Evolutionary conservation across 73 alveolate species (phyloP).

Genomic region (Stentor coeruleus): DNA sequence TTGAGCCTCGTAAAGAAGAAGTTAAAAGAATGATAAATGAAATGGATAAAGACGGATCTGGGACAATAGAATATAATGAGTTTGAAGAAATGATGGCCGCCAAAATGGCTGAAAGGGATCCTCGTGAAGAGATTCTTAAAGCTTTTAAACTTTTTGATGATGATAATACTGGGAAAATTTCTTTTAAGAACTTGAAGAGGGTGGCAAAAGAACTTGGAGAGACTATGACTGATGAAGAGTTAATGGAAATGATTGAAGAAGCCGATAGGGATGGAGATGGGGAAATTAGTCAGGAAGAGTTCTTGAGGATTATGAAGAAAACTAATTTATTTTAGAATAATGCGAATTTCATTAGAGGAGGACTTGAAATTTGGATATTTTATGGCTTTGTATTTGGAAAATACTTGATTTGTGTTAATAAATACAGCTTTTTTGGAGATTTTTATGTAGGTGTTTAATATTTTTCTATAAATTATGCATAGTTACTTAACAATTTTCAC

Average conservation of each 20-base stretch:
- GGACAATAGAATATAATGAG: conserved; percentile 80
- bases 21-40: conserved; percentile 67
- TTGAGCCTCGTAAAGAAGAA: conserved; percentile 97
- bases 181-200: conserved; percentile 65
- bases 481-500: too few relatives aligned
- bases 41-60: conserved; percentile 85
- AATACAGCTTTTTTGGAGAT: too few relatives aligned
- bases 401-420: too few relatives aligned
- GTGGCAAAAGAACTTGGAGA: conserved; percentile 70
- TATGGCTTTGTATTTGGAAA: too few relatives aligned
- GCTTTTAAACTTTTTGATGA: conserved; percentile 90
- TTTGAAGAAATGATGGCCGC: too few relatives aligned
- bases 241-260: conserved; percentile 60
- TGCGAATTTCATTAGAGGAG: too few relatives aligned
- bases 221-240: too few relatives aligned
- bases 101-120: too few relatives aligned
- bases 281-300: conserved; percentile 68
- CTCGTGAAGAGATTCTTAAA: conserved; percentile 82
- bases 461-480: too few relatives aligned
- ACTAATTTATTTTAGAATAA: conserved; percentile 61
- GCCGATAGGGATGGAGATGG: conserved; percentile 73
- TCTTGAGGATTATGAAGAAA: conserved; percentile 67
- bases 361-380: too few relatives aligned
- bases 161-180: conserved; percentile 81
- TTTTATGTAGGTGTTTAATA: too few relatives aligned